Percentiles rank a stretch among this genome's conserved stretches.
Conservation (phyloP, 129 eudicot species). For the Rutidosis leptorrhynchoides region DNA sequence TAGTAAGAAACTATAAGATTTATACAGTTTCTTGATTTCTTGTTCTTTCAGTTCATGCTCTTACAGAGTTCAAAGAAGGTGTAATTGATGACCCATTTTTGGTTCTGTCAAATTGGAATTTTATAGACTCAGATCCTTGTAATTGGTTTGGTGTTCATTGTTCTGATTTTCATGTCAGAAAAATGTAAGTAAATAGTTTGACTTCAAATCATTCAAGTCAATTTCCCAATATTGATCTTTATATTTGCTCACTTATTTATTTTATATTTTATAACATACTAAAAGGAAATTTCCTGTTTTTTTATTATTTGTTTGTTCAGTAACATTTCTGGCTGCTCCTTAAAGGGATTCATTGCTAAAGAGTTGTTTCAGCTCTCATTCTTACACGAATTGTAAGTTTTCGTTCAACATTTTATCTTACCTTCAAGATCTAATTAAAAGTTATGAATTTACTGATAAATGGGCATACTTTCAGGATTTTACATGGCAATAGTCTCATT, state of each 20-base stretch:
- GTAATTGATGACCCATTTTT: slow-evolving; percentile 75
- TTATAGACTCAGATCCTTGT: slow-evolving; percentile 75
- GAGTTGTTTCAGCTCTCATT: slow-evolving; percentile 56
- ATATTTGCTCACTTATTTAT: neutral
- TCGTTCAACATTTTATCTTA: slow-evolving; percentile 4
- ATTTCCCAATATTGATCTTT: neutral
- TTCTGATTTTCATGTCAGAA: slow-evolving; percentile 60
- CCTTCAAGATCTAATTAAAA: neutral
- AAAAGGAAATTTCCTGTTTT: neutral
- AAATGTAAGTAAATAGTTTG: slow-evolving; percentile 56
- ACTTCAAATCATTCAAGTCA: neutral
- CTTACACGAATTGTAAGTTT: slow-evolving; percentile 71
- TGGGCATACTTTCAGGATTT: slow-evolving; percentile 41
- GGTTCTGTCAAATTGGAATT: slow-evolving; percentile 83
- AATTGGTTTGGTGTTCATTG: slow-evolving; percentile 80
- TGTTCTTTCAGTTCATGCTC: slow-evolving; percentile 67
- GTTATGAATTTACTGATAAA: neutral
- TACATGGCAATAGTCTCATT: slow-evolving; percentile 69
- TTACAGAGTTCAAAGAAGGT: slow-evolving; percentile 75
- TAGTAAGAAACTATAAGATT: slow-evolving; percentile 12
- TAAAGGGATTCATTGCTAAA: slow-evolving; percentile 79
- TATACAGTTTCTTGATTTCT: slow-evolving; percentile 12
- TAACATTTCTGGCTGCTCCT: slow-evolving; percentile 67
- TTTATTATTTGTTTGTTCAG: slow-evolving; percentile 42
- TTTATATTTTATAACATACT: neutral